phyloP scores from a whole-genome alignment of 257 asterid species.

The Plantago major region DNA sequence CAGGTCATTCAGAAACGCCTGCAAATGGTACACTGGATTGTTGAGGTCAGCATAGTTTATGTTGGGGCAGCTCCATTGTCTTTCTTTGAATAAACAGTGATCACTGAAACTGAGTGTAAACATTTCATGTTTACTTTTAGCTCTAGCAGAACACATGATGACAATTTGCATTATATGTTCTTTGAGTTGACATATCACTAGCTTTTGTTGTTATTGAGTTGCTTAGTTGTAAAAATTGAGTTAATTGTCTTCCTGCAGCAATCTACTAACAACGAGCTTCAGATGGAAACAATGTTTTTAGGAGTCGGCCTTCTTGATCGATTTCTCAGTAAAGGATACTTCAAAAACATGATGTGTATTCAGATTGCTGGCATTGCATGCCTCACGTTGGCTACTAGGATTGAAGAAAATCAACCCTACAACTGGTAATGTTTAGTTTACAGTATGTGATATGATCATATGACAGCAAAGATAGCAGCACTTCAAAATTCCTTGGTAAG shows the following conservation, averaged over 20 bases:
- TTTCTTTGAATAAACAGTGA: not conserved
- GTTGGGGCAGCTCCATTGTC: not conserved
- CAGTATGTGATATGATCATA: not conserved
- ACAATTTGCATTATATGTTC: no score
- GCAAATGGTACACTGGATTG: slow-evolving; percentile 89
- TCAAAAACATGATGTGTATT: slow-evolving; percentile 56
- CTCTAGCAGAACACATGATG: no score
- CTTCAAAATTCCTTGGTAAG: not conserved
- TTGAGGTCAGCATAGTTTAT: slow-evolving; percentile 54
- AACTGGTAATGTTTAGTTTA: slow-evolving; percentile 49
- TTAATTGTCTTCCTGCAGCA: slow-evolving; percentile 44
- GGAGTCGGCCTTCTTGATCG: slow-evolving; percentile 85
- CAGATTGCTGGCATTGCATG: slow-evolving; percentile 92
- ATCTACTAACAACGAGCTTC: slow-evolving; percentile 59
- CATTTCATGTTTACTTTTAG: no score
- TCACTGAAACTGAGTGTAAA: no score
- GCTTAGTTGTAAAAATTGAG: not conserved
- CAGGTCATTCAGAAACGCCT: slow-evolving; percentile 77
- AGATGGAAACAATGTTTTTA: slow-evolving; percentile 83
- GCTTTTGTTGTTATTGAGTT: not conserved
- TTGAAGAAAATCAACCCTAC: slow-evolving; percentile 93
- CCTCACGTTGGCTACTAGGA: slow-evolving; percentile 83
- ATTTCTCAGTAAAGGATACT: slow-evolving; percentile 78
- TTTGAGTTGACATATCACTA: not conserved
- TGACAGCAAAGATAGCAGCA: not conserved